phyloP scores from a whole-genome alignment of 1,284 basidiomycete genomes.

The Athelia psychrophila region DNA sequence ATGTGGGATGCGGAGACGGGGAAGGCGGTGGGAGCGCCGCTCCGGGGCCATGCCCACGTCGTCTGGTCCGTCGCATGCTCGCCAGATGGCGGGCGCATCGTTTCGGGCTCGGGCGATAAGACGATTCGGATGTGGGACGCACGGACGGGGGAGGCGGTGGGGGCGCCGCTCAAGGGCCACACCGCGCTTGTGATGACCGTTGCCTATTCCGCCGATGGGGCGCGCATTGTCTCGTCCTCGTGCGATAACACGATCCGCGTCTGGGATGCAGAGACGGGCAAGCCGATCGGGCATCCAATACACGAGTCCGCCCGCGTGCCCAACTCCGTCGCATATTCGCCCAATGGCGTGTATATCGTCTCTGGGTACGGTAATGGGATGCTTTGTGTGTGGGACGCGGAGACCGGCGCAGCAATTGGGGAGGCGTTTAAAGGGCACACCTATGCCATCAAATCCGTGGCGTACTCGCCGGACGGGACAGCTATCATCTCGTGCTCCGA shows the following conservation, averaged over 20 bases:
- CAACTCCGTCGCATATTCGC: slow-evolving; percentile 8
- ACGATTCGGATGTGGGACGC: background rate
- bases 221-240: background rate
- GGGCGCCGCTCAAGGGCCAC: background rate
- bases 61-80: background rate
- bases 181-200: background rate
- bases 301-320: too few relatives aligned
- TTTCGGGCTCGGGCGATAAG: background rate
- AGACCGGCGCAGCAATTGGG: background rate
- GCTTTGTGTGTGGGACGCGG: background rate
- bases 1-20: background rate
- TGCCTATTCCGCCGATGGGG: background rate
- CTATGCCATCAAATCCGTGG: slow-evolving; percentile 8
- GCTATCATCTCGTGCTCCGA: background rate
- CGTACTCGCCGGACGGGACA: background rate
- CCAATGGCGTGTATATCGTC: slow-evolving; percentile 4
- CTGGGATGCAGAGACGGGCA: background rate
- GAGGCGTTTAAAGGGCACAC: background rate
- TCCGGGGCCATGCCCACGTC: background rate
- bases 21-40: background rate
- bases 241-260: background rate
- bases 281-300: background rate
- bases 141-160: background rate
- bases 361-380: slow-evolving; percentile 5
- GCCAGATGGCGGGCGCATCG: background rate